Evolutionary conservation across 306 rosid genomes (phyloP).

Genomic region (Boehmeria nivea): DNA sequence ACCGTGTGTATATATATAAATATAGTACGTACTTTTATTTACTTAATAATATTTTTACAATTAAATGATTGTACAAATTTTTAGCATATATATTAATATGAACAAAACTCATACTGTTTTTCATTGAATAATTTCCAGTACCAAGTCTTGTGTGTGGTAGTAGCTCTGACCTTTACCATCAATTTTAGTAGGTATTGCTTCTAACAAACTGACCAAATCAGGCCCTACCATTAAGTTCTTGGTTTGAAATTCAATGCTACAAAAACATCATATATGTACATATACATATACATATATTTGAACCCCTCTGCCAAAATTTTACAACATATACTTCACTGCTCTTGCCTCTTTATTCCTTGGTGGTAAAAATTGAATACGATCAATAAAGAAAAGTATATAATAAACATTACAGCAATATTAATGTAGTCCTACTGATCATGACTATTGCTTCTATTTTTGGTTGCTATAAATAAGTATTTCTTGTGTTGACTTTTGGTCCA

Average conservation of each 20-base stretch:
- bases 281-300: background rate
- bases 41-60: too few relatives aligned
- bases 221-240: background rate
- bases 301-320: background rate
- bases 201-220: background rate
- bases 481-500: constrained; percentile 3
- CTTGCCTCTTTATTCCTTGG: background rate
- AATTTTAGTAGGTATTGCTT: background rate
- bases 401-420: background rate
- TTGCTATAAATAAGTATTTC: background rate
- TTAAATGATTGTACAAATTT: too few relatives aligned
- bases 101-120: constrained; percentile 3
- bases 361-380: background rate
- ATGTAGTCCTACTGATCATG: background rate
- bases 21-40: too few relatives aligned
- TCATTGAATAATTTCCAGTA: background rate
- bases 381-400: too few relatives aligned
- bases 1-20: too few relatives aligned
- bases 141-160: constrained; percentile 1
- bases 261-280: background rate
- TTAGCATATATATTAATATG: too few relatives aligned
- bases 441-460: background rate
- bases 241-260: background rate
- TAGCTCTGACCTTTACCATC: constrained; percentile 3
- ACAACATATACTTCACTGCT: background rate